phyloP scores from a whole-genome alignment of 331 rosid species.

The Malus hybrid region DNA sequence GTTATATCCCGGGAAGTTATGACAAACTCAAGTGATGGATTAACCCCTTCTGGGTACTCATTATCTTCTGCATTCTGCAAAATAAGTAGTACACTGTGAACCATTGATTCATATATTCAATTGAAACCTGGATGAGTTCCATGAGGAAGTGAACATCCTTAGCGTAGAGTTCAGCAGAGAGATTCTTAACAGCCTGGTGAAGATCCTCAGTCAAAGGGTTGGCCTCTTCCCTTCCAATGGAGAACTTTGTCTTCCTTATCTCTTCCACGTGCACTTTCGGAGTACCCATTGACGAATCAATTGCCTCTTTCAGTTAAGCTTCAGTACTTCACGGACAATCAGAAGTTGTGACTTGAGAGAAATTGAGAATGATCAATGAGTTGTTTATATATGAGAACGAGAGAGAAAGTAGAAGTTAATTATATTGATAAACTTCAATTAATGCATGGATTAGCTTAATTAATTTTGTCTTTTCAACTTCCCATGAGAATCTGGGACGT shows the following conservation, averaged over 20 bases:
- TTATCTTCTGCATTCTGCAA: conserved; percentile 83
- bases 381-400: neutral
- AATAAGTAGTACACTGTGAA: neutral
- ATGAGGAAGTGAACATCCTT: conserved; percentile 50
- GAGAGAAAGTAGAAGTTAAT: neutral
- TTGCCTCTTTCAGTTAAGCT: neutral
- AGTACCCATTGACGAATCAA: conserved; percentile 2
- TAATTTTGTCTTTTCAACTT: no score
- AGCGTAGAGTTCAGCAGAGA: conserved; percentile 58
- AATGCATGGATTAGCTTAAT: no score
- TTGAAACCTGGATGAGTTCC: conserved; percentile 56
- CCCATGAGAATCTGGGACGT: no score
- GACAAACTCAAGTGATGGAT: conserved; percentile 55
- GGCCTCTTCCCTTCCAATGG: conserved; percentile 30
- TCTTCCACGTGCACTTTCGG: conserved; percentile 41
- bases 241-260: conserved; percentile 43
- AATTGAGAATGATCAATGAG: neutral
- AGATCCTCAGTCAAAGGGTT: conserved; percentile 45
- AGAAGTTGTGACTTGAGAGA: no score
- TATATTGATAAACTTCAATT: no score
- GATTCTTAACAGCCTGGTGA: conserved; percentile 50
- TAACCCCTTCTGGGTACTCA: conserved; percentile 33
- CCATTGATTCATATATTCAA: neutral
- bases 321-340: neutral
- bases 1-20: conserved; percentile 64